phyloP scores from a whole-genome alignment of 257 asterid genomes.

The Solanum appendiculatum region DNA sequence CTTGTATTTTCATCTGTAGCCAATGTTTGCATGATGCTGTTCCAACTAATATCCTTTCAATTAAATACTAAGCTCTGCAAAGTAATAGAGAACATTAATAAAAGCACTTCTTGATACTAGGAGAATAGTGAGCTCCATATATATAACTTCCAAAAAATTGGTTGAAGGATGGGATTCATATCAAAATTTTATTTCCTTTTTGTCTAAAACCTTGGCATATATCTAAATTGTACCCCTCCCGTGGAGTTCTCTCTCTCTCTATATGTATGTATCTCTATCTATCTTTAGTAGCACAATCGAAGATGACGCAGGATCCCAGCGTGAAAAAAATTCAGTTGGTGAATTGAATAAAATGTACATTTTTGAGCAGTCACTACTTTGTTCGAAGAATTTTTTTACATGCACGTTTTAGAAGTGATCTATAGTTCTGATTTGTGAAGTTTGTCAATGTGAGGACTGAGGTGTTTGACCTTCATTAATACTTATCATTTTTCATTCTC shows the following conservation, averaged over 20 bases:
- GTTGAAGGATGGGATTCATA: not conserved
- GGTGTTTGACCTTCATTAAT: not conserved
- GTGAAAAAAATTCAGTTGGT: not conserved
- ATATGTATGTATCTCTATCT: not conserved
- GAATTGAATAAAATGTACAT: not conserved
- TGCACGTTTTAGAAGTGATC: not conserved
- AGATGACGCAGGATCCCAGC: not conserved
- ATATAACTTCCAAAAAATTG: not conserved
- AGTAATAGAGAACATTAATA: not conserved
- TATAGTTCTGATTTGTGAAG: not conserved
- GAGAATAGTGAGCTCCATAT: not conserved
- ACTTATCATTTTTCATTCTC: not conserved
- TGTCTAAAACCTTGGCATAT: not conserved
- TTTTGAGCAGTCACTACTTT: not conserved
- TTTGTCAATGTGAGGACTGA: not conserved
- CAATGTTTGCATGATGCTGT: not conserved
- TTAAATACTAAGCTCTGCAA: not conserved
- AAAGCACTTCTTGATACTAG: not conserved
- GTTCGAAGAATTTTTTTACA: not conserved
- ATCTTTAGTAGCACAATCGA: not conserved
- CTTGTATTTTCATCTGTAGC: not conserved
- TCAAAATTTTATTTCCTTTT: not conserved
- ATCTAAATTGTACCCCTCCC: not conserved
- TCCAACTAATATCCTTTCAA: not conserved
- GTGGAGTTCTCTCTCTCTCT: not conserved